These are phyloP conservation scores for Candida cerambycidarum DNA, from an alignment of 805 yeast species.

Conservation along the genomic window DNA sequence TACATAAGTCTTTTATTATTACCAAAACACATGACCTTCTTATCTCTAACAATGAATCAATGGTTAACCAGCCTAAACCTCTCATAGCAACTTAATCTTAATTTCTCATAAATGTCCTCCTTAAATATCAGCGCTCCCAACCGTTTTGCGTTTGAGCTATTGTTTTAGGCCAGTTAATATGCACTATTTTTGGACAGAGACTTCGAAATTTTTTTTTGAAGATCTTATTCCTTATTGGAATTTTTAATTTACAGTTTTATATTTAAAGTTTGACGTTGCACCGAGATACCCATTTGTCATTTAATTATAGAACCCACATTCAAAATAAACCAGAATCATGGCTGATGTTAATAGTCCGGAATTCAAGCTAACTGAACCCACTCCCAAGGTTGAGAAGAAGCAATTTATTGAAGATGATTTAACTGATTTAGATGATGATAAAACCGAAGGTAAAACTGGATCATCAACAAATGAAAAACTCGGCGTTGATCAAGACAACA, in stretches of 20 bases:
- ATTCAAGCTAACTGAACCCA: slow-evolving; percentile 14
- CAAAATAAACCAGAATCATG: neutral
- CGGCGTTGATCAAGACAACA: slow-evolving; percentile 5
- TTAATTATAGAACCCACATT: neutral
- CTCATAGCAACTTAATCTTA: neutral
- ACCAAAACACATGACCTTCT: too few species aligned
- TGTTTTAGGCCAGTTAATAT: neutral
- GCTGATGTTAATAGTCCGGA: slow-evolving; percentile 6
- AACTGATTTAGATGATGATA: neutral
- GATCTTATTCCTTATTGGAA: neutral
- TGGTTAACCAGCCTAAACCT: neutral
- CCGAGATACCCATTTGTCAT: neutral
- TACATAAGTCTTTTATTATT: too few species aligned
- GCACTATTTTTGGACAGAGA: slow-evolving; percentile 2
- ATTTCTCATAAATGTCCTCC: neutral
- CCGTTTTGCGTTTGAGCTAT: neutral
- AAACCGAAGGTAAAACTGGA: neutral
- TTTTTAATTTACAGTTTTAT: neutral
- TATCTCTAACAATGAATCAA: too few species aligned
- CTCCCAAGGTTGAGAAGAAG: slow-evolving; percentile 14
- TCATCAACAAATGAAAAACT: too few species aligned
- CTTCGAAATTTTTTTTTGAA: slow-evolving; percentile 1
- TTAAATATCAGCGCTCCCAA: neutral
- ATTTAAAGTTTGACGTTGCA: neutral
- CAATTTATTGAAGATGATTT: slow-evolving; percentile 10